These are phyloP conservation scores for Lathyrus sativus DNA, from an alignment of 306 rosid genomes.

Conservation along the genomic window DNA sequence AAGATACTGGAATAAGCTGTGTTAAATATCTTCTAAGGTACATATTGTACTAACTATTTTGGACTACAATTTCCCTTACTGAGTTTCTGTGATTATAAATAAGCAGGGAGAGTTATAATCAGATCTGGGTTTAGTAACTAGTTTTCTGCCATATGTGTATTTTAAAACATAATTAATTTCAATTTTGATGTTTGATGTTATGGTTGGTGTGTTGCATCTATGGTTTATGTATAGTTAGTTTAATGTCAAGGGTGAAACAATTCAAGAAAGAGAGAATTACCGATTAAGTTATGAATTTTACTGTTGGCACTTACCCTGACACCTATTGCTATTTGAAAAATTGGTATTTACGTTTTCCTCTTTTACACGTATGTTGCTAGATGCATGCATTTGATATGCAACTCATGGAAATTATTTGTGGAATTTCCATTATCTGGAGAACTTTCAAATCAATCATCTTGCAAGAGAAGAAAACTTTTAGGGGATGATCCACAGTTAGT, in stretches of 20 bases:
- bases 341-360: constrained; percentile 35
- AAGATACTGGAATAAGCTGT: constrained; percentile 81
- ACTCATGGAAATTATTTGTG: constrained; percentile 61
- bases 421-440: constrained; percentile 53
- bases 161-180: constrained; percentile 4
- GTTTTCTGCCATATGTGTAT: constrained; percentile 12
- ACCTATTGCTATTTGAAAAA: constrained; percentile 19
- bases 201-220: constrained; percentile 25
- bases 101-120: constrained; percentile 5
- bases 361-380: constrained; percentile 45
- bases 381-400: constrained; percentile 64
- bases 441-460: constrained; percentile 42
- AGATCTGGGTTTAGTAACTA: constrained; percentile 19
- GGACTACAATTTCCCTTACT: neutral
- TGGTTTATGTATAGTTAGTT: constrained; percentile 21
- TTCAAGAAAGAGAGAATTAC: neutral
- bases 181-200: constrained; percentile 29
- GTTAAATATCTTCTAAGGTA: constrained; percentile 86
- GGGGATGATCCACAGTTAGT: constrained; percentile 35
- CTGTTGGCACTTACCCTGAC: constrained; percentile 18
- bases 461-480: constrained; percentile 64
- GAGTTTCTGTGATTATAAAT: constrained; percentile 15
- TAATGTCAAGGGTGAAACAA: constrained; percentile 11
- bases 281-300: neutral
- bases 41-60: constrained; percentile 8